Percentiles rank a stretch among this genome's conserved stretches.
Evolutionary conservation across 441 rosid genomes (phyloP).

Genomic region (Aquilaria agallochum): DNA sequence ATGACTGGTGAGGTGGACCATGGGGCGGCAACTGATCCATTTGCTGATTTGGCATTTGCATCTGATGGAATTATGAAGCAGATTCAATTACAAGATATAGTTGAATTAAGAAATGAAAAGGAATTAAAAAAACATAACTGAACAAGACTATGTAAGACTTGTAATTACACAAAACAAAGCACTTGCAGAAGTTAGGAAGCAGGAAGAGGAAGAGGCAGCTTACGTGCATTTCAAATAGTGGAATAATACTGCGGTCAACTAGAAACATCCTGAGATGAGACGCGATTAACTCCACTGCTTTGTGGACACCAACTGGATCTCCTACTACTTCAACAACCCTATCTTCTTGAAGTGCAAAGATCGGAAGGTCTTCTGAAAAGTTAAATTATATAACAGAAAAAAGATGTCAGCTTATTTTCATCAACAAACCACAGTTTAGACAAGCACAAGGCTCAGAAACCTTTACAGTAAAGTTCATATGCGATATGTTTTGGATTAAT

Average conservation of each 20-base stretch:
- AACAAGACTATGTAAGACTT: neutral
- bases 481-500: too few species aligned
- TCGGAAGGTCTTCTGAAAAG: constrained; percentile 25
- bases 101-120: neutral
- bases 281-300: constrained; percentile 33
- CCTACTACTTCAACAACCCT: constrained; percentile 31
- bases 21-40: constrained; percentile 89
- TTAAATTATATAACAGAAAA: neutral
- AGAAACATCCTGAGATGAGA: constrained; percentile 29
- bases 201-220: neutral
- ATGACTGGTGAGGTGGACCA: constrained; percentile 12
- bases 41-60: constrained; percentile 36
- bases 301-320: constrained; percentile 27
- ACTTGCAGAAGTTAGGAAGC: neutral
- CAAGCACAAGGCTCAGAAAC: neutral
- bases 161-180: neutral
- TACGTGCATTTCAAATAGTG: constrained; percentile 29
- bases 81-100: neutral
- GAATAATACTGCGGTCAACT: constrained; percentile 30
- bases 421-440: neutral
- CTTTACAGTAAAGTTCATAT: neutral
- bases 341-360: constrained; percentile 32
- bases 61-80: constrained; percentile 13
- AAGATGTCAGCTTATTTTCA: neutral
- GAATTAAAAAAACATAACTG: neutral